phyloP scores from a whole-genome alignment of 306 rosid genomes.

The Styphnolobium japonicum region DNA sequence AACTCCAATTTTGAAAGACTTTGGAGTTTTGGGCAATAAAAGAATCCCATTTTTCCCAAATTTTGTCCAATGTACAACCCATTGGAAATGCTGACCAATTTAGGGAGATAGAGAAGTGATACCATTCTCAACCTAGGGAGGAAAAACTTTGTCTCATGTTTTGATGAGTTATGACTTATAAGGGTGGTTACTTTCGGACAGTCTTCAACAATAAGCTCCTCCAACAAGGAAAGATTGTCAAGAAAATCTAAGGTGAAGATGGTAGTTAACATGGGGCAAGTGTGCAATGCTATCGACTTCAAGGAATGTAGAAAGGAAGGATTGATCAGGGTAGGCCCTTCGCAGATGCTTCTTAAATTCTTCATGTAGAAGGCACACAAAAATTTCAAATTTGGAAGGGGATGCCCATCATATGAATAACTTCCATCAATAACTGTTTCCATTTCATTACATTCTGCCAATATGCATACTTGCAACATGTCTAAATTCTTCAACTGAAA shows the following conservation, averaged over 20 bases:
- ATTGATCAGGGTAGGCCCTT: too few relatives aligned
- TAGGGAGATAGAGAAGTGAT: background rate
- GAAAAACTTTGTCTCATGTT: background rate
- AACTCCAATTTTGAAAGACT: background rate
- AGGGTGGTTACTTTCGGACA: background rate
- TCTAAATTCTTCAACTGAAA: background rate
- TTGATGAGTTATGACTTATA: background rate
- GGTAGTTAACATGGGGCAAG: background rate
- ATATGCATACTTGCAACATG: background rate
- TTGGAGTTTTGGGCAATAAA: background rate
- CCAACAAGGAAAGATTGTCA: background rate
- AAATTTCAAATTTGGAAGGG: too few relatives aligned
- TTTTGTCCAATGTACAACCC: background rate
- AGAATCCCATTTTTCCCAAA: background rate
- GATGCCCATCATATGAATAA: too few relatives aligned
- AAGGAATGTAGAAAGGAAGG: too few relatives aligned
- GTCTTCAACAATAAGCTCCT: background rate
- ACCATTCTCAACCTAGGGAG: background rate
- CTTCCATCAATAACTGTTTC: background rate
- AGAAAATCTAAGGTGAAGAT: background rate
- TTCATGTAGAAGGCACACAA: too few relatives aligned
- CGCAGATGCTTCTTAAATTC: too few relatives aligned
- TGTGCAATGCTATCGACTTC: too few relatives aligned
- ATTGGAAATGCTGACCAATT: background rate
- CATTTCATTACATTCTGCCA: background rate